A percentile compares a stretch with the other conserved stretches of the same genome.
These are phyloP conservation scores for Trichomonas gallinae DNA, from an alignment of 208 protist genomes.

Conservation along the genomic window DNA sequence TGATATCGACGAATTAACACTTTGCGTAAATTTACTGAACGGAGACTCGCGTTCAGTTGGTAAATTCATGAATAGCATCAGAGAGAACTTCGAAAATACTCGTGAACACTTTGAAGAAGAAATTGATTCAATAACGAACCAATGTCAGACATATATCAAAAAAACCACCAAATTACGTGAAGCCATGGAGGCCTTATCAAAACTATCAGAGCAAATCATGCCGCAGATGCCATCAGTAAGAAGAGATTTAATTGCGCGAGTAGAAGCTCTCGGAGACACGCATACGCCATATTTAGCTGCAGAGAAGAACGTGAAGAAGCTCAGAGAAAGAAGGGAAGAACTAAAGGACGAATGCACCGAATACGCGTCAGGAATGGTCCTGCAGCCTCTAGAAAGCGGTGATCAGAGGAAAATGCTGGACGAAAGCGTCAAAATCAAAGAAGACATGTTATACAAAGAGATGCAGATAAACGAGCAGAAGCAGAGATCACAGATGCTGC, in stretches of 20 bases:
- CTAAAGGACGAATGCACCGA: background rate
- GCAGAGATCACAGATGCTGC: background rate
- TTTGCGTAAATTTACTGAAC: background rate
- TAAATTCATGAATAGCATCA: background rate
- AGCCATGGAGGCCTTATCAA: background rate
- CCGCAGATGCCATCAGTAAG: background rate
- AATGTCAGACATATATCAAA: background rate
- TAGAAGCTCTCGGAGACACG: background rate
- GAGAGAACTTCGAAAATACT: background rate
- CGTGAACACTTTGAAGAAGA: background rate
- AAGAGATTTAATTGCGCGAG: background rate
- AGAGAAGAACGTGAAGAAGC: background rate
- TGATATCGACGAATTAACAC: background rate
- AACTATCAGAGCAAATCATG: background rate
- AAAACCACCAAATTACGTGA: background rate
- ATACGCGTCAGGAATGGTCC: background rate
- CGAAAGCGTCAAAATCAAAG: background rate
- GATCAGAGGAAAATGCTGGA: background rate
- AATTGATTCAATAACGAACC: background rate
- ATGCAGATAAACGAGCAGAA: background rate
- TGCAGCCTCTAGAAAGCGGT: background rate
- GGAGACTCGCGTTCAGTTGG: background rate
- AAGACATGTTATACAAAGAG: background rate
- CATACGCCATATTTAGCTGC: background rate
- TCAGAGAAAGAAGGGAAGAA: background rate